These are phyloP conservation scores for Gyrodon lividus DNA, from an alignment of 768 basidiomycete genomes.

Conservation along the genomic window DNA sequence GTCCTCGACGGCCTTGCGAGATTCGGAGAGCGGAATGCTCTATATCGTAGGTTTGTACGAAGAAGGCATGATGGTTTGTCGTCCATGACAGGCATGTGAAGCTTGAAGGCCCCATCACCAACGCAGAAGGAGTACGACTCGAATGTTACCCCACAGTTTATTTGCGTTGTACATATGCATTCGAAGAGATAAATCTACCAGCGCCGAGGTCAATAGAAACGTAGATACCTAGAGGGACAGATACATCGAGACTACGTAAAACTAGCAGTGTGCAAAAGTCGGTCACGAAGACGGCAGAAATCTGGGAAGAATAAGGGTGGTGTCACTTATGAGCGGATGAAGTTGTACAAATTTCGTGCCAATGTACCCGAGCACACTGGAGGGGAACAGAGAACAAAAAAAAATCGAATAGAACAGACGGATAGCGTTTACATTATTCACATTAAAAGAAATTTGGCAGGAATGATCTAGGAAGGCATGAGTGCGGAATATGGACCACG, in stretches of 20 bases:
- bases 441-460: conserved; percentile 61
- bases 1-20: conserved; percentile 52
- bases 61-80: conserved; percentile 53
- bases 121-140: neutral
- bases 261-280: neutral
- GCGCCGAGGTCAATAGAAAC: neutral
- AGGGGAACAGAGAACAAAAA: conserved; percentile 9
- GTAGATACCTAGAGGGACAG: neutral
- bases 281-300: neutral
- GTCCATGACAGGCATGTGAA: conserved; percentile 18
- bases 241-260: neutral
- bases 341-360: conserved; percentile 13
- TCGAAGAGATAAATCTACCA: neutral
- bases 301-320: neutral
- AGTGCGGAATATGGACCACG: neutral
- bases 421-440: conserved; percentile 11
- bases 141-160: neutral
- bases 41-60: conserved; percentile 62
- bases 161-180: neutral
- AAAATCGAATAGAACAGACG: conserved; percentile 15
- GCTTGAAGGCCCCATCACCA: neutral
- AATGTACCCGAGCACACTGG: conserved; percentile 20
- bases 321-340: conserved; percentile 21
- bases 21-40: conserved; percentile 45
- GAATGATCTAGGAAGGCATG: conserved; percentile 41